Conservation (phyloP, 2,329 filamentous ascomycete genomes). For the Cladophialophora chaetospira region DNA sequence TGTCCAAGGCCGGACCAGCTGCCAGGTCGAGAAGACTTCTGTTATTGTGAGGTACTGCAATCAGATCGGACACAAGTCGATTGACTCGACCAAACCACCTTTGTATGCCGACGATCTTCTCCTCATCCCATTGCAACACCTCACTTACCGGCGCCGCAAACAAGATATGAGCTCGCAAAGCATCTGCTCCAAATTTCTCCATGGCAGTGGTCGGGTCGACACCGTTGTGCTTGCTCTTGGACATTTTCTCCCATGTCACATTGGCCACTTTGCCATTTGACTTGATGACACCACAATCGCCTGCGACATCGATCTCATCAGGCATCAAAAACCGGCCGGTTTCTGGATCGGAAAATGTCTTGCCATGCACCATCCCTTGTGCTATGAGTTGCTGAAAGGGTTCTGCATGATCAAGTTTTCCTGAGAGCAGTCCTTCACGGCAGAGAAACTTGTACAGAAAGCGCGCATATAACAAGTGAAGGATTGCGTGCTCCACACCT, state of each 20-base stretch:
- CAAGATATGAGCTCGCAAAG: slow-evolving; percentile 80
- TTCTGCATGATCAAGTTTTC: slow-evolving; percentile 56
- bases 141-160: slow-evolving; percentile 86
- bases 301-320: slow-evolving; percentile 64
- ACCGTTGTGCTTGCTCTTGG: slow-evolving; percentile 90
- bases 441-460: slow-evolving; percentile 89
- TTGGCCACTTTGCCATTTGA: slow-evolving; percentile 61
- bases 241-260: slow-evolving; percentile 86
- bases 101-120: slow-evolving; percentile 77
- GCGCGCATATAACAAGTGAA: slow-evolving; percentile 84
- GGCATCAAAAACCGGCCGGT: slow-evolving; percentile 77
- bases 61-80: slow-evolving; percentile 53
- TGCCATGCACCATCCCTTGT: slow-evolving; percentile 92
- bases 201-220: slow-evolving; percentile 78
- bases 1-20: slow-evolving; percentile 5
- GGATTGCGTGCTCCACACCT: slow-evolving; percentile 85
- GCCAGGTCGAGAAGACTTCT: slow-evolving; percentile 40
- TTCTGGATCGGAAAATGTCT: slow-evolving; percentile 73
- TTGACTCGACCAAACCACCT: slow-evolving; percentile 75
- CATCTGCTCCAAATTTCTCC: slow-evolving; percentile 75
- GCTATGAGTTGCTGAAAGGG: slow-evolving; percentile 82
- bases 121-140: slow-evolving; percentile 83
- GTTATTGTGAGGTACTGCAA: slow-evolving; percentile 32
- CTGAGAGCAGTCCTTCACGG: slow-evolving; percentile 45
- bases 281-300: slow-evolving; percentile 61